Evolutionary conservation across 345 rosid genomes (phyloP).

Genomic region (Moringa oleifera): DNA sequence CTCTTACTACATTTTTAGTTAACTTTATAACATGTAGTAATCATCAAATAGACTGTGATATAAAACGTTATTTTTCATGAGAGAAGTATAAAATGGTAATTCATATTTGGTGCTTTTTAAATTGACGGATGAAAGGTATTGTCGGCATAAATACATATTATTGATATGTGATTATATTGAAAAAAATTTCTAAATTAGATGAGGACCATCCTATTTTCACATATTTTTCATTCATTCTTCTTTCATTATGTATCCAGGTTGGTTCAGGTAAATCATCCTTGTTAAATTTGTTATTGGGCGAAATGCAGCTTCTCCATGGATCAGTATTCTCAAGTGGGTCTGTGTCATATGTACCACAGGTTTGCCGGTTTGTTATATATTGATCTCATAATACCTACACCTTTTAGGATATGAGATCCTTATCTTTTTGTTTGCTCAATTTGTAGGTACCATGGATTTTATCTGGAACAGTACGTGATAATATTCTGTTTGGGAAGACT

Average conservation of each 20-base stretch:
- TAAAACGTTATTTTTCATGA: too few relatives aligned
- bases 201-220: too few relatives aligned
- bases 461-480: conserved; percentile 81
- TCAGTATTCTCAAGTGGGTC: conserved; percentile 52
- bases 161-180: too few relatives aligned
- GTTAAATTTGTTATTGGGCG: conserved; percentile 67
- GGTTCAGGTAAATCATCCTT: conserved; percentile 96
- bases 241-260: conserved; percentile 47
- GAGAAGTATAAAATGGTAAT: too few relatives aligned
- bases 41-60: too few relatives aligned
- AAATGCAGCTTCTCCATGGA: conserved; percentile 59
- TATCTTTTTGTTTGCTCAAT: conserved; percentile 19
- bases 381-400: conserved; percentile 10
- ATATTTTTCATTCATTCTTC: neutral
- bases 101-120: too few relatives aligned
- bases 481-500: conserved; percentile 60
- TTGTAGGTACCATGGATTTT: conserved; percentile 86
- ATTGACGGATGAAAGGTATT: too few relatives aligned
- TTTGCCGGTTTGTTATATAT: conserved; percentile 21
- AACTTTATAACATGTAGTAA: too few relatives aligned
- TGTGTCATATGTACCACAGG: conserved; percentile 89
- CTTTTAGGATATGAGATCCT: conserved; percentile 14
- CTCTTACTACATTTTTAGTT: too few relatives aligned
- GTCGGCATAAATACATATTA: too few relatives aligned
- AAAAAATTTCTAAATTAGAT: too few relatives aligned